Evolutionary conservation across 2,329 filamentous ascomycete genomes (phyloP), one percentile per base, ranked within the genome.

Genomic region (Fusarium sambucinum): DNA sequence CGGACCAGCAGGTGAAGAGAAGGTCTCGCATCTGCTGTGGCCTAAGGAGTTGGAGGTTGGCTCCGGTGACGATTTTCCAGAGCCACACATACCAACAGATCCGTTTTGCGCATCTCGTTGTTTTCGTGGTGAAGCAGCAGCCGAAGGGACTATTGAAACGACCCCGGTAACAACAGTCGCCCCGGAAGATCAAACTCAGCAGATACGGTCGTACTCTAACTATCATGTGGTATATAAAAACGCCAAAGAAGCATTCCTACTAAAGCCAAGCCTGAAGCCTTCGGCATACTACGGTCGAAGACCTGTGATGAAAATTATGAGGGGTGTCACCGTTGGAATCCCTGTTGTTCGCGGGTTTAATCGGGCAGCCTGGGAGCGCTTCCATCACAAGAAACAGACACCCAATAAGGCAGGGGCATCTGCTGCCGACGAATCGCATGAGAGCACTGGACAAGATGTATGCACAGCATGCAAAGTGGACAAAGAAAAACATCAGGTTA

Each of bases 261-360:
- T 99, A 41, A 95, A 96, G 71, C 93, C 94, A 12, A 95, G 89
- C 68, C 83, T 97, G 8, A 89, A 92, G 63, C 94, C 95, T 3
- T 97, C 95, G 0, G 88, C 88, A 19, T 94, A 96, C 70, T 94
- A 96, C 73, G 91, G 92, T 13, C 86, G 96, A 67, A 87, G 89
- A 48, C 96, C 96, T 1, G 83, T 97, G 5, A 86, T 89, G 40
- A 94, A 95, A 72, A 96, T 98, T 57, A 88, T 92, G 70, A 97
- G 92, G 79, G 94, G 93, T 1, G 82, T 90, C 51, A 90, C 90
- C 9, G 90, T 99, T 55, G 96, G 96, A 1, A 88, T 97, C 16
- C 90, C 91, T 5, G 92, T 98, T n/a, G 86, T 96, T 17, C 89
- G 96, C 59, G 96, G 96, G 0, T 99, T 99, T 73, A 89, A 96